Evolutionary conservation across 768 basidiomycete genomes (phyloP).

Genomic region (Coprinopsis strossmayeri): DNA sequence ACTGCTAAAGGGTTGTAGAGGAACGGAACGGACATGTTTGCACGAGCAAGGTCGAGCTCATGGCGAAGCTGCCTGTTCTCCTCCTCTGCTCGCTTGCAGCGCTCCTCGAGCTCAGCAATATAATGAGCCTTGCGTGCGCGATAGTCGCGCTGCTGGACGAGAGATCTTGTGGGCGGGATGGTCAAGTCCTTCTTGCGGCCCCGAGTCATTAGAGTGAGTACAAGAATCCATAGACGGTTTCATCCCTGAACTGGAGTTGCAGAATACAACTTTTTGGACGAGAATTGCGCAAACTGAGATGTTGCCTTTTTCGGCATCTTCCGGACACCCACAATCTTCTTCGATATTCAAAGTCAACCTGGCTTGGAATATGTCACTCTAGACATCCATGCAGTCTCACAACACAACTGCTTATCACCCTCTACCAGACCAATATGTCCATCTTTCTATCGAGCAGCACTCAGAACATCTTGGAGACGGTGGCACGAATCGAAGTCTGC

Average conservation of each 20-base stretch:
- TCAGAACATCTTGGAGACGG: neutral
- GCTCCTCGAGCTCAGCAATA: slow-evolving; percentile 48
- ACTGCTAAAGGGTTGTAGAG: slow-evolving; percentile 26
- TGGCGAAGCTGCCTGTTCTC: slow-evolving; percentile 45
- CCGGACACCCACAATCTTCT: neutral
- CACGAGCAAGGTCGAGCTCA: slow-evolving; percentile 40
- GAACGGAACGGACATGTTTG: slow-evolving; percentile 27
- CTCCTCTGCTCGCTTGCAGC: slow-evolving; percentile 44
- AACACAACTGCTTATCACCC: neutral
- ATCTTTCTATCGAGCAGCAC: neutral
- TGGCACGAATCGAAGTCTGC: slow-evolving; percentile 9
- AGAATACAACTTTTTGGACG: slow-evolving; percentile 22
- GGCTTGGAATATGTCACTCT: too few species aligned
- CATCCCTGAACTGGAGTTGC: slow-evolving; percentile 1
- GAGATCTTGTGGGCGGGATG: slow-evolving; percentile 50
- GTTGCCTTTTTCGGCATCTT: slow-evolving; percentile 1
- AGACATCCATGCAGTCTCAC: neutral
- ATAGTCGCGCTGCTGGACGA: slow-evolving; percentile 60
- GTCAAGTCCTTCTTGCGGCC: slow-evolving; percentile 62
- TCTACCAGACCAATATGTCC: neutral
- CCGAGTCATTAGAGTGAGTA: slow-evolving; percentile 35
- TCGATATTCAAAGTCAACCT: too few species aligned
- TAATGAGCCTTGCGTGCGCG: slow-evolving; percentile 55
- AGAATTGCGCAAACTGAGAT: slow-evolving; percentile 31
- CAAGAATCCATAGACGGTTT: neutral